Percentiles rank a stretch among this genome's conserved stretches.
Evolutionary conservation across 129 eudicot genomes (phyloP).

Genomic region (Saposhnikovia divaricata): DNA sequence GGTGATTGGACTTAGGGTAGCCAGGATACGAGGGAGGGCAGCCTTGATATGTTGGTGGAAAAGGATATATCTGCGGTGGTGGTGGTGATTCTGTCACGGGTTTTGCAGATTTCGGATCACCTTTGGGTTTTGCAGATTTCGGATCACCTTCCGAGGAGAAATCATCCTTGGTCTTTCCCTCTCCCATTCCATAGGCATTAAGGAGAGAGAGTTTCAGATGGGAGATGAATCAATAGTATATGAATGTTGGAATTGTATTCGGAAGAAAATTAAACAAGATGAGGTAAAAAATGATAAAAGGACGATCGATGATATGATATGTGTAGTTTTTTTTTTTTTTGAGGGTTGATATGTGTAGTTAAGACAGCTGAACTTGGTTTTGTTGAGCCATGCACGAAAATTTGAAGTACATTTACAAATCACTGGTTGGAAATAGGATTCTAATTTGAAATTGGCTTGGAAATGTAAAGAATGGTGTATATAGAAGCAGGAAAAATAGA

Average conservation of each 20-base stretch:
- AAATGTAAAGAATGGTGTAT: neutral
- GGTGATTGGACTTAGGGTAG: neutral
- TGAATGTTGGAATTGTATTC: neutral
- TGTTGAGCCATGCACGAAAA: neutral
- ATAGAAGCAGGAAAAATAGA: neutral
- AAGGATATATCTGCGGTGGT: neutral
- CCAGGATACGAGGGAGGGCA: neutral
- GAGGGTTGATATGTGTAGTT: neutral
- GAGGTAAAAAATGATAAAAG: neutral
- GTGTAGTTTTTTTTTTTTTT: too few relatives aligned
- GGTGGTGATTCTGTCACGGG: neutral
- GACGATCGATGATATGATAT: neutral
- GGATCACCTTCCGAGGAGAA: conserved; percentile 2
- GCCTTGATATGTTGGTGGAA: conserved; percentile 5
- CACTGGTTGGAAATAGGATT: neutral
- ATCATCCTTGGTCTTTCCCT: conserved; percentile 7
- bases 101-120: neutral
- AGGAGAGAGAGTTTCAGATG: neutral
- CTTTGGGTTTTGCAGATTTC: neutral
- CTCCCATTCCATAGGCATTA: conserved; percentile 4
- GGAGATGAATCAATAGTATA: neutral
- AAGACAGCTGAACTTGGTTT: too few relatives aligned
- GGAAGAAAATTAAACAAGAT: neutral
- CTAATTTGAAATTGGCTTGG: neutral
- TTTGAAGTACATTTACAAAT: neutral